phyloP scores from a whole-genome alignment of 2,329 filamentous ascomycete genomes.

The Aureobasidium sp. region DNA sequence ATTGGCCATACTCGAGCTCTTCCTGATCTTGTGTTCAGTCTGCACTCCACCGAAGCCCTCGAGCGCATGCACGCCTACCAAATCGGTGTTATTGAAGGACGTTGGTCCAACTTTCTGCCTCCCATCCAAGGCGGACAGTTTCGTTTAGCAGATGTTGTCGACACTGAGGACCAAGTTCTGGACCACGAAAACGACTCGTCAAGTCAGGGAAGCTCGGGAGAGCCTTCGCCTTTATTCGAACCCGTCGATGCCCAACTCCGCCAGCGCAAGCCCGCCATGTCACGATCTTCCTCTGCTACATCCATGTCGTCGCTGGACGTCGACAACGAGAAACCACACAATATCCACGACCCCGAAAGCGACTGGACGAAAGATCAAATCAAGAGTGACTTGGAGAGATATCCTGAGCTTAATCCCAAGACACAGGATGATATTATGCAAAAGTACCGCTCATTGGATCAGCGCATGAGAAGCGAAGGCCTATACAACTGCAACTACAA shows the following conservation, averaged over 20 bases:
- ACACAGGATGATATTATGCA: conserved; percentile 68
- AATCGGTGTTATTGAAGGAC: conserved; percentile 69
- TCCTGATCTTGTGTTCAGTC: conserved; percentile 11
- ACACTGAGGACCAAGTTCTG: neutral
- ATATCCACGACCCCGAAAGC: conserved; percentile 52
- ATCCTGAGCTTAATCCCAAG: conserved; percentile 64
- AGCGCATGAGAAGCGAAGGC: conserved; percentile 62
- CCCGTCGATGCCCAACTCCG: conserved; percentile 33
- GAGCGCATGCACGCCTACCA: conserved; percentile 69
- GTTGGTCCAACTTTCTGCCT: conserved; percentile 78
- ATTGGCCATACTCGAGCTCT: neutral
- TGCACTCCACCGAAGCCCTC: conserved; percentile 74
- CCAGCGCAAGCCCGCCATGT: conserved; percentile 16
- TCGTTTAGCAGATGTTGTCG: conserved; percentile 40
- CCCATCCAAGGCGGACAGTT: conserved; percentile 84
- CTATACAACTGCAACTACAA: conserved; percentile 79
- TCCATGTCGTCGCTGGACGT: conserved; percentile 49
- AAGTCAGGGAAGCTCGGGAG: conserved; percentile 47
- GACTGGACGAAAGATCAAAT: conserved; percentile 63
- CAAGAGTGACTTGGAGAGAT: conserved; percentile 66
- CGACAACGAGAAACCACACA: conserved; percentile 25
- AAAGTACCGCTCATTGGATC: conserved; percentile 73
- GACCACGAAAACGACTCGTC: conserved; percentile 33
- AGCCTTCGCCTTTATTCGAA: conserved; percentile 53
- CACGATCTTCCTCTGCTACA: conserved; percentile 46